Evolutionary conservation across 2,329 filamentous ascomycete species (phyloP), one percentile per base, ranked within the genome.

Genomic region (Cladobotryum protrusum): DNA sequence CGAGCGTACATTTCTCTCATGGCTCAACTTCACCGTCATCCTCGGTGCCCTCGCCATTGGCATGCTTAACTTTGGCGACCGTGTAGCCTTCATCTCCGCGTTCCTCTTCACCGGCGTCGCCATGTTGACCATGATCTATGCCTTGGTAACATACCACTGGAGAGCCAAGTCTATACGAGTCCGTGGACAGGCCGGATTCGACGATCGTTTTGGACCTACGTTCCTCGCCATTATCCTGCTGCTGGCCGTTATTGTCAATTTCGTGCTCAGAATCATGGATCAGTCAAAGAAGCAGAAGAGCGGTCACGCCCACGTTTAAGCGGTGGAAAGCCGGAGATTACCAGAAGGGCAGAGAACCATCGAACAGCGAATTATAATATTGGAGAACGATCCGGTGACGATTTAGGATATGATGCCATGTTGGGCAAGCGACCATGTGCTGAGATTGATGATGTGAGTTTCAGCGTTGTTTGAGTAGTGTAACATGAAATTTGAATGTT

Each of bases 1-100:
- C 78, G 93, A 99, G 75, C 89, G 93, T 56, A 99, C 93, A 56
- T 99, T 99, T 70, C 84, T 99, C 64, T 96, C 90, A 72, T 99
- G 93, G 93, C 88, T 99, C 65, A 99, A 99, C 81, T 97, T 97
- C 78, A 96, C 91, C 69, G 91, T 99, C 65, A 92, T 99, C 71
- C 87, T 99, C 54, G 93, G 93, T 64, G 93, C 93, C 56, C 84
- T 99, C 45, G 92, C 93, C 59, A 89, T 99, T 61, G 93, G 93
- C 60, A 90, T 99, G 67, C 84, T 99, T 63, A 99, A 99, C 77
- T 99, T 99, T 63, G 93, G 93, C 66, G 93, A 99, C 72, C 85
- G 84, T 57, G 83, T 95, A 49, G 92, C 92, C 61, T 93, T 93
- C 67, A 96, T 97, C 70, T 92, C 86, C 54, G 90, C 93, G 49